Evolutionary conservation across 2,329 filamentous ascomycete species (phyloP).

Genomic region (Geosmithia flava): DNA sequence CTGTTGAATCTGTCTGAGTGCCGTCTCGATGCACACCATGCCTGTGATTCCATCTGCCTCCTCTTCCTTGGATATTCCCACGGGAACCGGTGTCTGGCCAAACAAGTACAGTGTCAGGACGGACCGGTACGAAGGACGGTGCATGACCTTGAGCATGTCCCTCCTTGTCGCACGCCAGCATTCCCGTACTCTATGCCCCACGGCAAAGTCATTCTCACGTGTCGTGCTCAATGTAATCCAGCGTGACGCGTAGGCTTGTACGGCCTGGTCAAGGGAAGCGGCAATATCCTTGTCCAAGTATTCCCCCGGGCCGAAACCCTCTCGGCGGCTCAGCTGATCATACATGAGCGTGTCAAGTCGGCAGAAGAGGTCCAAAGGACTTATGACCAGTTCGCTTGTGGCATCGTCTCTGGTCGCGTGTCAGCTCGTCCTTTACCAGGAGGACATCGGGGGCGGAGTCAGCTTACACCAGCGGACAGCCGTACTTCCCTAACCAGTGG

Average conservation of each 20-base stretch:
- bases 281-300: not conserved
- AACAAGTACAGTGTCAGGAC: slow-evolving; percentile 5
- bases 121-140: slow-evolving; percentile 5
- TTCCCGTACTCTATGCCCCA: slow-evolving; percentile 1
- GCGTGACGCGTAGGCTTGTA: slow-evolving; percentile 1
- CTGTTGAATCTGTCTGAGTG: slow-evolving; percentile 3
- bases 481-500: not conserved
- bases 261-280: not conserved
- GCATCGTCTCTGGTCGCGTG: too few relatives aligned
- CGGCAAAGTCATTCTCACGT: too few relatives aligned
- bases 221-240: slow-evolving; percentile 1
- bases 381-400: too few relatives aligned
- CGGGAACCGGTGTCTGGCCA: slow-evolving; percentile 4
- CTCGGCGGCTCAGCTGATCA: too few relatives aligned
- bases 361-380: too few relatives aligned
- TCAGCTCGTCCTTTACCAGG: too few relatives aligned
- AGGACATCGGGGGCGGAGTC: not conserved
- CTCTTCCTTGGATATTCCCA: slow-evolving; percentile 5
- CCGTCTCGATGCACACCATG: slow-evolving; percentile 4
- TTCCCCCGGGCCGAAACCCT: too few relatives aligned
- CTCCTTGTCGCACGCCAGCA: slow-evolving; percentile 5
- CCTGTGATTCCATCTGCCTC: slow-evolving; percentile 4
- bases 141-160: slow-evolving; percentile 6
- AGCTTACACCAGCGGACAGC: slow-evolving; percentile 1
- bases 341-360: too few relatives aligned